Evolutionary conservation across 306 rosid species (phyloP), one percentile per base, ranked within the genome.

Genomic region (Geum urbanum): DNA sequence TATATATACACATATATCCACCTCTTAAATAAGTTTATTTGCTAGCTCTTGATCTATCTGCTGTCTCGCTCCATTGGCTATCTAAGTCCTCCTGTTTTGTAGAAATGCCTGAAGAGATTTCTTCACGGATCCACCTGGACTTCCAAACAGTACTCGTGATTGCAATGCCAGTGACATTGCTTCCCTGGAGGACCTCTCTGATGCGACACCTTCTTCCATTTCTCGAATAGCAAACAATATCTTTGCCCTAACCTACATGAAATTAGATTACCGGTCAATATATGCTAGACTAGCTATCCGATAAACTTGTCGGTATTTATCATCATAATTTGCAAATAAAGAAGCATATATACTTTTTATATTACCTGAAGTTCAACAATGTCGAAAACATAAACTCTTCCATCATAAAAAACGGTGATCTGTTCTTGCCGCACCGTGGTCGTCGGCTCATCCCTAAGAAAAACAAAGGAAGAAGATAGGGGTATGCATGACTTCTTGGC

Each of bases 351-450:
- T 4, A 20, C 9, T 7, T 27, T 14, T 39, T 11, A 3, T 7
- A 12, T 2, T 51, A 80, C 84, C 84, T 76, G 81, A 44, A 80
- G 72, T 68, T 80, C 84, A 11, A 45, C 68, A 1, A 53, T 16
- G 61, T 80, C 81, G 61, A 35, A 72, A 11, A 76, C 51, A 1
- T 71, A 63, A 55, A 35, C 39, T 55, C 66, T 45, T 35, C 72
- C 84, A 32, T 68, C 73, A 40, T 54, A 67, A 67, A 69, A 72
- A 41, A 76, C 32, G 15, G 58, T 54, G 49, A 68, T 60, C 4
- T 76, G 66, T 10, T 72, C 62, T 8, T 46, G 70, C 9, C 37
- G 46, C 32, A 45, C 2, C n/a, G 18, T 32, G 37, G 3, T 65
- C 15, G 46, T 51, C 44, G 56, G 44, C 6, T 59, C n/a, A 39